Conservation (phyloP, 768 basidiomycete species). For the Suillus subalutaceus region DNA sequence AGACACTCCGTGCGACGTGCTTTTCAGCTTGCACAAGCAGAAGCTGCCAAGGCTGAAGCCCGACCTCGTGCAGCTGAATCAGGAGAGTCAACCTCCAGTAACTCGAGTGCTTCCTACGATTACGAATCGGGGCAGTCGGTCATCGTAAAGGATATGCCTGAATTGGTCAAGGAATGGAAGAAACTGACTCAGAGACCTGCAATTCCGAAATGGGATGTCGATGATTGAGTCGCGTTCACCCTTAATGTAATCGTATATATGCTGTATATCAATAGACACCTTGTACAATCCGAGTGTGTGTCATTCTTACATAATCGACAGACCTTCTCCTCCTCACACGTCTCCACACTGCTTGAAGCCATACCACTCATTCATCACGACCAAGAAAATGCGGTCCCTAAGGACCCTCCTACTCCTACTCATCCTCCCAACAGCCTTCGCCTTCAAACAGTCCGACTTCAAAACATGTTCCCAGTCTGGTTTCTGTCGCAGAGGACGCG, state of each 20-base stretch:
- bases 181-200: conserved; percentile 21
- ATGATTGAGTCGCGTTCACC: background rate
- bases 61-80: background rate
- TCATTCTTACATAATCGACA: background rate
- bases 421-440: conserved; percentile 35
- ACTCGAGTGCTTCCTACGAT: background rate
- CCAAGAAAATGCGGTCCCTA: conserved; percentile 2
- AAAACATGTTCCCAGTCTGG: conserved; percentile 94
- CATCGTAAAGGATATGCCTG: background rate
- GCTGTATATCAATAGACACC: background rate
- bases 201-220: conserved; percentile 32
- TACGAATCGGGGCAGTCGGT: background rate
- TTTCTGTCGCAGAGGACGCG: conserved; percentile 92
- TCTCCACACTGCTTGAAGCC: background rate
- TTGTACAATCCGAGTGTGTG: background rate
- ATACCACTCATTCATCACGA: background rate
- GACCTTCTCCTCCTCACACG: background rate
- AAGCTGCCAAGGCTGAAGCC: background rate
- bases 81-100: background rate
- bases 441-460: conserved; percentile 85
- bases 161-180: conserved; percentile 20
- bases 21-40: background rate
- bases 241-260: background rate
- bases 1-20: background rate
- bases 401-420: conserved; percentile 29